Base-by-base conservation (phyloP, 352 stramenopile genomes). In the Phytophthora cajani region DNA sequence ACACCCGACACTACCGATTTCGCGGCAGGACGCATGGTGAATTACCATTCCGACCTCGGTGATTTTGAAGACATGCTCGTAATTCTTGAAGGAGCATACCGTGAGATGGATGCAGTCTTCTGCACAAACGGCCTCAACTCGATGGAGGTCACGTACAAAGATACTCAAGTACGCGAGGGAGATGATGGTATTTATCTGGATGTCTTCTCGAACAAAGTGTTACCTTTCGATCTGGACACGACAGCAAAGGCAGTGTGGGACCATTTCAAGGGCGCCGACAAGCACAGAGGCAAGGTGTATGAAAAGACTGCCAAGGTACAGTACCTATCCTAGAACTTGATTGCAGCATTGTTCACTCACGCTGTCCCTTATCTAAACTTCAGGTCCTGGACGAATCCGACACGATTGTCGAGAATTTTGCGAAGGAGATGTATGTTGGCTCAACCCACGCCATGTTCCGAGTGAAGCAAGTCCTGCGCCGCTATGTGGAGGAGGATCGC, bases 351-450 rank as follows among this genome's bases (percentile, higher is more conserved):
- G 10, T 40, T 47, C 9, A 19, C 17, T 63, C 7, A 14, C 42
- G n/a, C 16, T 30, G 14, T 54, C 3, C 32, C 32, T 54, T 54
- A 30, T 54, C 19, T 54, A 16, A 62, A 12, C n/a, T 64, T 53
- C 46, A 76, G 70, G 46, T 74, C 11, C 61, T 77, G 55, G 65
- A 77, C 47, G 70, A 74, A 27, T 65, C 70, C 8, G 67, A 81
- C 19, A 81, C 75, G n/a, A 79, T 81, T 56, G 68, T 81, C 32
- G 71, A 81, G 60, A 77, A 77, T 58, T 81, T 81, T 62, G 75
- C 68, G 14, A 72, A 79, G 47, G 75, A 81, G 53, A 72, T 81
- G 47, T 70, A 74, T 27, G 75, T 75, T n/a, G 74, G 74, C 33
- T 68, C 61, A 21, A 79, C 71, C 14, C 67, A 72, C 30, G 71